Evolutionary conservation across 352 stramenopile genomes (phyloP), one percentile per base, ranked within the genome.

Genomic region (Phytophthora lateralis): DNA sequence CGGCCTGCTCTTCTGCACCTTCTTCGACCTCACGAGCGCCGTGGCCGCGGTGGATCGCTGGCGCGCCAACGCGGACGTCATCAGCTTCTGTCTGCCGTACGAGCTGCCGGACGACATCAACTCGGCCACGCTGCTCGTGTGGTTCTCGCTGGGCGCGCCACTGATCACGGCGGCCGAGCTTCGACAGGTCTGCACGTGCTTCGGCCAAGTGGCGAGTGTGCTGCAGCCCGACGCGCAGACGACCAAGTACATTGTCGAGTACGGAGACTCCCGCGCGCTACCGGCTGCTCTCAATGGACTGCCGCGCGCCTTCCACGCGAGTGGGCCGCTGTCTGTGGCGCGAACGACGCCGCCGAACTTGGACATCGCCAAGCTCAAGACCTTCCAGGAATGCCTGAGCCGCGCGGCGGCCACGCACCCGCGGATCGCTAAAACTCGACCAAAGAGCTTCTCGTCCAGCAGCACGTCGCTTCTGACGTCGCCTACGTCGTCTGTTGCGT

Each of bases 1-100:
- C 1, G 84, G 84, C 0, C 52, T 95, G 18, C 59, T 95, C 8
- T 89, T 93, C 48, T 88, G 76, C 57, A 93, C 84, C 39, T 95
- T 83, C 46, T 88, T 77, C 49, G 78, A 93, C 55, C 73, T 91
- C 18, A 77, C 81, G 45, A 78, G 73, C 38, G 84, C 87, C n/a
- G 78, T 91, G 12, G 66, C 63, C 0, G 76, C 77, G 0, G 75
- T 88, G 15, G 82, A 89, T 42, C 47, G 66, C 51, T 92, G 72
- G 79, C 68, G 64, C 46, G 70, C 65, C 0, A 61, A 75, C 38
- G 54, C 58, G 24, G 74, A 80, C 18, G 46, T 69, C 37, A 74
- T 88, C 29, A 62, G 75, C 53, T 95, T 92, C 48, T 84, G 79
- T 27, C 37, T 90, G 14, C 80, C 85, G 15, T 95, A 88, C 53